These are phyloP conservation scores for Dioscorea alata DNA, from an alignment of 106 monocot species.

Conservation along the genomic window DNA sequence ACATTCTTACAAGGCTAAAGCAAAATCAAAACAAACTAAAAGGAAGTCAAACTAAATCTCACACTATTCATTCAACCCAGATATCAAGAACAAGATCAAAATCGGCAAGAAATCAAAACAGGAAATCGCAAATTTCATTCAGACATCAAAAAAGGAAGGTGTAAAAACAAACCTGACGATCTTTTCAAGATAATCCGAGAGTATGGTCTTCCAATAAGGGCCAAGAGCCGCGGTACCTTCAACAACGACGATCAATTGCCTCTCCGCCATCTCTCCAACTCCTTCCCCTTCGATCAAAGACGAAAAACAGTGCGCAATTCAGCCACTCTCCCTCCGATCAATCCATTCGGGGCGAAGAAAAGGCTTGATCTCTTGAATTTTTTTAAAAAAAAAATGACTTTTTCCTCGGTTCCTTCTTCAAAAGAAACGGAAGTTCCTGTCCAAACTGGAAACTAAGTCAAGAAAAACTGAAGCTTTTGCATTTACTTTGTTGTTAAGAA, in stretches of 20 bases:
- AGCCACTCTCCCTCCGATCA: too few relatives aligned
- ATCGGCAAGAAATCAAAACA: not conserved
- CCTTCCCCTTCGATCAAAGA: not conserved
- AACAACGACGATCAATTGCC: conserved; percentile 76
- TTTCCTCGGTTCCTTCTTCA: too few relatives aligned
- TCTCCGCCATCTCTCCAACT: conserved; percentile 32
- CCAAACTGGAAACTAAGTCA: too few relatives aligned
- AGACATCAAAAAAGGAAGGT: not conserved
- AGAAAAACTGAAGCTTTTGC: too few relatives aligned
- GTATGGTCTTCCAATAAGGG: conserved; percentile 57
- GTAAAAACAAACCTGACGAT: conserved; percentile 56
- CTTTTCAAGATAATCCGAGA: conserved; percentile 88
- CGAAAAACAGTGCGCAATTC: too few relatives aligned
- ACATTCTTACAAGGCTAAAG: not conserved
- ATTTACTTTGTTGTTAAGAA: too few relatives aligned
- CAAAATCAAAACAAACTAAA: not conserved
- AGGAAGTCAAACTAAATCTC: not conserved
- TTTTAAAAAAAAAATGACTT: too few relatives aligned
- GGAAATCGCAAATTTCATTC: not conserved
- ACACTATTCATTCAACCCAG: not conserved
- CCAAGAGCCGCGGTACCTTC: conserved; percentile 90
- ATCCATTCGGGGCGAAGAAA: too few relatives aligned
- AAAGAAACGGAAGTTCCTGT: too few relatives aligned
- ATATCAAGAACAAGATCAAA: not conserved
- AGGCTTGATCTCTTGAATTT: too few relatives aligned